phyloP scores from a whole-genome alignment of 768 basidiomycete species.

The Artomyces pyxidatus region DNA sequence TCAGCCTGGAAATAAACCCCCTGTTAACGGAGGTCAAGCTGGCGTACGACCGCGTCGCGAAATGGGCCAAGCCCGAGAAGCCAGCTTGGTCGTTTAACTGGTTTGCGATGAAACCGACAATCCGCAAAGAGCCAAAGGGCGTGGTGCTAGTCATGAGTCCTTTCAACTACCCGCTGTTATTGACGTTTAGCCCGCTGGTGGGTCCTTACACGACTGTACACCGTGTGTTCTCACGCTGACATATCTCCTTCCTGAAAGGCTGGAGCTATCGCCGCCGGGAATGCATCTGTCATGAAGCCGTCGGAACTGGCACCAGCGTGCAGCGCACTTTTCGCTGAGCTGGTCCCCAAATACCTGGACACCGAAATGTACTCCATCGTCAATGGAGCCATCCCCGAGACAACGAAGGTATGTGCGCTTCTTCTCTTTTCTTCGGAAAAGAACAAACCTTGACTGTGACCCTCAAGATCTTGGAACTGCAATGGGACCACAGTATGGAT shows the following conservation, averaged over 20 bases:
- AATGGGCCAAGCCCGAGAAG: slow-evolving; percentile 64
- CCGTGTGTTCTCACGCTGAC: too few species aligned
- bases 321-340: slow-evolving; percentile 21
- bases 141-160: slow-evolving; percentile 61
- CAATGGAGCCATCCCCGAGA: slow-evolving; percentile 26
- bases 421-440: not conserved
- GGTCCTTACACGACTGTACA: too few species aligned
- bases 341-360: slow-evolving; percentile 27
- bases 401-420: slow-evolving; percentile 18
- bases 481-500: slow-evolving; percentile 53
- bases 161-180: slow-evolving; percentile 69
- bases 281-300: slow-evolving; percentile 27
- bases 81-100: slow-evolving; percentile 49
- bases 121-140: slow-evolving; percentile 74
- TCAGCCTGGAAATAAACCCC: slow-evolving; percentile 54
- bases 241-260: slow-evolving; percentile 3
- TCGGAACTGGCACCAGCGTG: slow-evolving; percentile 26
- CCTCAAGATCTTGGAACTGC: slow-evolving; percentile 68
- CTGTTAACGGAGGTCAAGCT: slow-evolving; percentile 42
- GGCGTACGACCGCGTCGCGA: slow-evolving; percentile 56
- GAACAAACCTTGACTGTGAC: not conserved
- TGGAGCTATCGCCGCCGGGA: slow-evolving; percentile 34
- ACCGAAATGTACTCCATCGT: slow-evolving; percentile 23
- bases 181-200: slow-evolving; percentile 52
- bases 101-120: slow-evolving; percentile 49